Base-by-base conservation (phyloP, 257 asterid genomes). In the Striga asiatica region DNA sequence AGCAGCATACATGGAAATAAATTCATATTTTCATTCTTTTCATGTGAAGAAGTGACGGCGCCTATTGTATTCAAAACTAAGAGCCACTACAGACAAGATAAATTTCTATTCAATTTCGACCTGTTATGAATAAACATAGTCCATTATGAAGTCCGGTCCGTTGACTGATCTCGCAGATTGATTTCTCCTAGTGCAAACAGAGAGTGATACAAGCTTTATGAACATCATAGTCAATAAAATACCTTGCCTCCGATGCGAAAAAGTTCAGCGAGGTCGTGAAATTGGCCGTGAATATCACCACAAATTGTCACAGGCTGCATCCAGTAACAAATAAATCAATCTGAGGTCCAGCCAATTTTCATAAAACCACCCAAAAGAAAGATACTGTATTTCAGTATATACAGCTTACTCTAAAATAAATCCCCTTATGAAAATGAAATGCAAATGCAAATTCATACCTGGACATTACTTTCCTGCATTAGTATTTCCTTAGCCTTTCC, bases 161-260 rank as follows among this genome's bases (percentile, higher is more conserved):
- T 50, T 66, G 49, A 57, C 64, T 16, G 32, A 51, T 50, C 66
- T 46, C 65, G 46, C 56, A 48, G 25, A 57, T 43, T 61, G 57
- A 50, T 61, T 29, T 56, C 60, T 11, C 56, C 71, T 58, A 68
- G 39, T 56, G 64, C 42, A 52, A 60, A 65, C 55, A 29, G 28
- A 29, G 18, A 23, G 1, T 42, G 55, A 67, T 28, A 19, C 64
- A 59, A 37, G 43, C 51, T 51, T n/a, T 22, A 50, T 43, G 25
- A 43, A 58, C 48, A 58, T 5, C 39, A 43, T 55, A 19, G 49
- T 28, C 27, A 42, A 38, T 37, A 25, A 31, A 38, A 62, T 89
- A 89, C 97, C 95, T 85, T 84, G 58, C 95, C 97, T 65, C 97
- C 97, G 69, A 88, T 88, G 74, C 97, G 85, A 74, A 88, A 88